These are phyloP conservation scores for Noccaea bulbosa DNA, from an alignment of 345 rosid genomes.

Conservation along the genomic window DNA sequence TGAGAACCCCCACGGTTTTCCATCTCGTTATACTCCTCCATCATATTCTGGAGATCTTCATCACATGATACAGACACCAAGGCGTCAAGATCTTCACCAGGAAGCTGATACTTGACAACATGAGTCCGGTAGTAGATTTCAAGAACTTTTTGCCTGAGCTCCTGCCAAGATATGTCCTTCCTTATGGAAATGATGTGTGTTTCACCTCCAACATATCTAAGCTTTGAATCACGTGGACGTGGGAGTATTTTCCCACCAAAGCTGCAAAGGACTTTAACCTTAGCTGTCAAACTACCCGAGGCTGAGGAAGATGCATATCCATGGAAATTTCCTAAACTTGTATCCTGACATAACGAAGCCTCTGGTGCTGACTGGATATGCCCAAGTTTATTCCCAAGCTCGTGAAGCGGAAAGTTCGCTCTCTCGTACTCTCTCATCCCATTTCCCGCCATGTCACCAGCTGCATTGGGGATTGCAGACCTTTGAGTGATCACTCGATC, in stretches of 20 bases:
- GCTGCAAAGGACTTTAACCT: slow-evolving; percentile 83
- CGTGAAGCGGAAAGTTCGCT: slow-evolving; percentile 45
- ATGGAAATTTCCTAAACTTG: slow-evolving; percentile 42
- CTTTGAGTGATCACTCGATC: slow-evolving; percentile 69
- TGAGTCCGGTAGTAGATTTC: slow-evolving; percentile 63
- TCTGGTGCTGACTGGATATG: slow-evolving; percentile 56
- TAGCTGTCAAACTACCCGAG: slow-evolving; percentile 50
- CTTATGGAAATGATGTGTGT: slow-evolving; percentile 70
- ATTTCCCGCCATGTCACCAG: slow-evolving; percentile 49
- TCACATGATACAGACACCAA: slow-evolving; percentile 89
- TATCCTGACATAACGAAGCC: slow-evolving; percentile 50
- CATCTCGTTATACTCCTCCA: slow-evolving; percentile 78
- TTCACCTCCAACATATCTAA: slow-evolving; percentile 93
- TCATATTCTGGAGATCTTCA: slow-evolving; percentile 88
- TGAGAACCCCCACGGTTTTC: slow-evolving; percentile 60
- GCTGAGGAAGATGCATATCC: slow-evolving; percentile 53
- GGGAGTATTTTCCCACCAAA: slow-evolving; percentile 86
- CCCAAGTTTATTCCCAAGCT: slow-evolving; percentile 50
- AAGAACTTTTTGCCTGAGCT: slow-evolving; percentile 64
- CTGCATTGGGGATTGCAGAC: slow-evolving; percentile 51
- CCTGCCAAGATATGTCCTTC: slow-evolving; percentile 68
- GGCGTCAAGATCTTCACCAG: slow-evolving; percentile 93
- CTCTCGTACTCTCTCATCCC: slow-evolving; percentile 56
- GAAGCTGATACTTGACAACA: slow-evolving; percentile 87
- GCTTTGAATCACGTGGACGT: slow-evolving; percentile 88